phyloP scores from a whole-genome alignment of 495 filamentous ascomycete genomes.

The Neurospora africana region DNA sequence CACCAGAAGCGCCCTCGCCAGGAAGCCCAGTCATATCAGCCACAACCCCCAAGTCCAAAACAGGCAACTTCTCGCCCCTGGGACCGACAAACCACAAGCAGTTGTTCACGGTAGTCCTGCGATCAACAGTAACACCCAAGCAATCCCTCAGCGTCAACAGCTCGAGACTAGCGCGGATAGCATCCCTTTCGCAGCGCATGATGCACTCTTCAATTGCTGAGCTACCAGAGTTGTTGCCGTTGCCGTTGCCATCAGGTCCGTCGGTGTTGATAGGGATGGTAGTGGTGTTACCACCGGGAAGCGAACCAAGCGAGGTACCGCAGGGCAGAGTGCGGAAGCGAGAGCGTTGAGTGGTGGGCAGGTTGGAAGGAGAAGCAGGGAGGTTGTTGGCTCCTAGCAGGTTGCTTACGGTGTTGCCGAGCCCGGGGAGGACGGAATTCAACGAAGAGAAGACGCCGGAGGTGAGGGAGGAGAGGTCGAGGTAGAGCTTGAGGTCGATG shows the following conservation, averaged over 20 bases:
- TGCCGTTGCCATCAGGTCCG: neutral
- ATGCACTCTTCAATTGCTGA: slow-evolving; percentile 1
- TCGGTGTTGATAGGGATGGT: slow-evolving; percentile 2
- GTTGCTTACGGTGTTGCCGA: neutral
- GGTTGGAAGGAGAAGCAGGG: neutral
- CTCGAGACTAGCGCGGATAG: neutral
- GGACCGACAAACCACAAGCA: slow-evolving; percentile 10
- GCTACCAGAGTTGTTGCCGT: neutral
- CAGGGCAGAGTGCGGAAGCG: neutral
- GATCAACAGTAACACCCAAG: slow-evolving; percentile 5
- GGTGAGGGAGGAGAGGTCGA: slow-evolving; percentile 4
- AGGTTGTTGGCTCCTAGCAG: neutral
- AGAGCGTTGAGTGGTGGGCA: slow-evolving; percentile 1
- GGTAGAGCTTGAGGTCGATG: slow-evolving; percentile 5
- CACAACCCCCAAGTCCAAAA: neutral
- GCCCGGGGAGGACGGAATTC: neutral
- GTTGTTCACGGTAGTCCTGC: neutral
- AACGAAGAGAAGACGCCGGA: neutral
- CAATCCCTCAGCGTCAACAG: slow-evolving; percentile 2
- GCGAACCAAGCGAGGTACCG: neutral
- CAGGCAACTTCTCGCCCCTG: neutral
- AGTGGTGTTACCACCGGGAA: neutral
- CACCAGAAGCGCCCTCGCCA: slow-evolving; percentile 8
- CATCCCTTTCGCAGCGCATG: slow-evolving; percentile 1
- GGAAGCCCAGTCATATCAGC: slow-evolving; percentile 5